phyloP scores from a whole-genome alignment of 2,329 filamentous ascomycete species.

The Acephala macrosclerotiorum region DNA sequence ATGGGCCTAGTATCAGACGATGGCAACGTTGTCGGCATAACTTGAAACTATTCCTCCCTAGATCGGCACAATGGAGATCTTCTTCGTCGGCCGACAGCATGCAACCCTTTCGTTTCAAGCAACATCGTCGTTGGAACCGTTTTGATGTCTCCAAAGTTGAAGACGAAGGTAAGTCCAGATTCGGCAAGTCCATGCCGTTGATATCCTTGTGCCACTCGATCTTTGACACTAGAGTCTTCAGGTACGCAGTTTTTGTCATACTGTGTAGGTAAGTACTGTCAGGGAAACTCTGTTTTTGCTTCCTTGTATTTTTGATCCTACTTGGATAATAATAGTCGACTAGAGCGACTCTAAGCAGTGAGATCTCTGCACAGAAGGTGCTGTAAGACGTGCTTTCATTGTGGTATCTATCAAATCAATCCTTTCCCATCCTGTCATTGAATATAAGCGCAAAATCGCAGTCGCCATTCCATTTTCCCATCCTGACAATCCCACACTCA shows the following conservation, averaged over 20 bases:
- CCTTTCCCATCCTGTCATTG: not conserved
- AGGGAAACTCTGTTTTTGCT: not conserved
- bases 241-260: not conserved
- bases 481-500: not conserved
- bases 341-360: not conserved
- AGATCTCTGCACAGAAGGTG: not conserved
- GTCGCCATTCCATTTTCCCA: not conserved
- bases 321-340: not conserved
- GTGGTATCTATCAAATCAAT: conserved; percentile 16
- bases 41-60: not conserved
- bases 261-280: not conserved
- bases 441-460: not conserved
- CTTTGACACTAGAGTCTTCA: not conserved
- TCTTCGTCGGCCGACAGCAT: not conserved
- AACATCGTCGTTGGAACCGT: not conserved
- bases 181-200: not conserved
- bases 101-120: not conserved
- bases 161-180: not conserved
- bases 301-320: not conserved
- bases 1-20: not conserved
- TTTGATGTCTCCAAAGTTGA: not conserved
- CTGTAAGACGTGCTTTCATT: conserved; percentile 11
- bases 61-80: not conserved
- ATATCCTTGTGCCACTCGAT: not conserved
- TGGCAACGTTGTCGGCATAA: conserved; percentile 1